Base-by-base conservation (phyloP, 768 basidiomycete species). In the Kwoniella sp. region DNA sequence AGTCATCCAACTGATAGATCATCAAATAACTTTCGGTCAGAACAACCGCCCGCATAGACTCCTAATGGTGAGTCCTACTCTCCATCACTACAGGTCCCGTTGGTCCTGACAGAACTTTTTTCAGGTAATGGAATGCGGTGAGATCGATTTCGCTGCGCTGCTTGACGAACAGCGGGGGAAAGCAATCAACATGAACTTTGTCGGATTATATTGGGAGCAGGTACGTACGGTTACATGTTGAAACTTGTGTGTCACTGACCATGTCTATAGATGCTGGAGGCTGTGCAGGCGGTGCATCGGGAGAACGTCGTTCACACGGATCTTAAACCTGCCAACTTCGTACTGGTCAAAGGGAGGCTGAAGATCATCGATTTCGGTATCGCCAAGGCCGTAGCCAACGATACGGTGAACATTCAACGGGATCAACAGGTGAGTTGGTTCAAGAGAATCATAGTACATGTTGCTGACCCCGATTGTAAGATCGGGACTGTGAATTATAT, bases 291-390 rank as follows among this genome's bases (percentile, higher is more conserved):
- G 59, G 95, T 97, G 57, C 95, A 99, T 74, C 91, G 95, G 68
- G 93, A 96, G 82, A 95, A 95, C 81, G 96, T 99, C 65, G 95
- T 99, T 1, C 95, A 99, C 80, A 95, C 94, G 21, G 95, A 99
- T 80, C 84, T 98, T 59, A 99, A 99, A 78, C 95, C 95, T 6
- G 95, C 96, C 2, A 99, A 99, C 80, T 99, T 99, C 69, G 94
- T 99, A 22, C 84, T 99, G 29, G 95, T 98, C 60, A 88, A 89
- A 63, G 95, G 95, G 5, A 89, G 92, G 69, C 83, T 99, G 60
- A 99, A 99, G 84, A 83, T 99, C 67, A 99, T 99, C 69, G 95
- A 99, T 79, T 99, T 99, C 75, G 95, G 95, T n/a, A 99, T 99
- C 73, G 94, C 95, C 15, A 97, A 97, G 77, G 94, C 94, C 9